Conservation (phyloP, 2,329 filamentous ascomycete genomes). For the Harringtonia aguacate region DNA sequence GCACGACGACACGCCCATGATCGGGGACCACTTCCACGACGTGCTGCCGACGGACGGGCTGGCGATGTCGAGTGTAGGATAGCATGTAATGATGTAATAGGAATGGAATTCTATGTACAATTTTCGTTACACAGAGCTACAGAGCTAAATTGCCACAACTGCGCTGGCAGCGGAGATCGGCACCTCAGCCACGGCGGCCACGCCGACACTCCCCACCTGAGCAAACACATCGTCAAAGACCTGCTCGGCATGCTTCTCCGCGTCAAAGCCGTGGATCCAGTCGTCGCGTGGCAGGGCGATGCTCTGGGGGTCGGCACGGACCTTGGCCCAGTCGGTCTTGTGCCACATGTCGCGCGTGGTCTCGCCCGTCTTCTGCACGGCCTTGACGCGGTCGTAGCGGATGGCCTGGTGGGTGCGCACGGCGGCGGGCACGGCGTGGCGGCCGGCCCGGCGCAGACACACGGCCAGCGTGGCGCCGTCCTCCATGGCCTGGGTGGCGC, state of each 20-base stretch:
- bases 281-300: constrained; percentile 38
- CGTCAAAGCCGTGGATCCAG: constrained; percentile 35
- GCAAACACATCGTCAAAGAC: constrained; percentile 23
- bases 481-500: constrained; percentile 39
- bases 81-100: neutral
- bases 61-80: neutral
- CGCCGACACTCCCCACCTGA: constrained; percentile 2
- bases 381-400: constrained; percentile 33
- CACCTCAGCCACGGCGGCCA: no score
- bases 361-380: constrained; percentile 39
- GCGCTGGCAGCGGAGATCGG: no score
- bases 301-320: constrained; percentile 33
- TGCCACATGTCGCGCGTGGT: constrained; percentile 42
- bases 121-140: neutral
- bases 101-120: no score
- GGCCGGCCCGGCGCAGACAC: constrained; percentile 27
- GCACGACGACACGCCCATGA: constrained; percentile 6
- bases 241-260: constrained; percentile 32
- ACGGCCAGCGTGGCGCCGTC: constrained; percentile 37
- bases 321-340: constrained; percentile 39
- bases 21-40: constrained; percentile 6
- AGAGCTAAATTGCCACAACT: no score
- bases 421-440: constrained; percentile 24
- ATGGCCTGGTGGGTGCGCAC: constrained; percentile 33
- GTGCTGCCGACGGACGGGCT: neutral